These are phyloP conservation scores for Paramyrothecium sp. DNA, from an alignment of 2,329 filamentous ascomycete genomes.

Conservation along the genomic window DNA sequence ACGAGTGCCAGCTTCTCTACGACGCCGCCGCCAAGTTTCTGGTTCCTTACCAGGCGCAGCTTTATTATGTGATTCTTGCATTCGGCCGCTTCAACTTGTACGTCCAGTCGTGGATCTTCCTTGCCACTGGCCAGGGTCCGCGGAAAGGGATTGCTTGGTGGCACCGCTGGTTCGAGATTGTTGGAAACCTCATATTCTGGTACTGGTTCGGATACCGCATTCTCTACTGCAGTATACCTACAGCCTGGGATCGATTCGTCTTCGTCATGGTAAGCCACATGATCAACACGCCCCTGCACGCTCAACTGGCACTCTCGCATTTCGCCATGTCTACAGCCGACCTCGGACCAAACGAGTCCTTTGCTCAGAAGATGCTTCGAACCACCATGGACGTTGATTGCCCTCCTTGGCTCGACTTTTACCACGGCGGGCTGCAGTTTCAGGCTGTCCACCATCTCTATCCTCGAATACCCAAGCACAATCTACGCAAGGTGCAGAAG, in stretches of 20 bases:
- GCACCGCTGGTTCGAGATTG: conserved; percentile 76
- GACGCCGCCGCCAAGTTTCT: conserved; percentile 71
- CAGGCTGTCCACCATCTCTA: conserved; percentile 87
- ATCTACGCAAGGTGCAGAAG: conserved; percentile 71
- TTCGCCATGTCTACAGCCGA: conserved; percentile 93
- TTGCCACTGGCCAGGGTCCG: conserved; percentile 68
- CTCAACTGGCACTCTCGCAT: conserved; percentile 88
- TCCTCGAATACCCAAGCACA: conserved; percentile 81
- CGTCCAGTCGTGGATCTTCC: conserved; percentile 74
- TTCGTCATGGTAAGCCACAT: conserved; percentile 82
- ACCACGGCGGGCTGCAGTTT: conserved; percentile 87
- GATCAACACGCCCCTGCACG: conserved; percentile 76
- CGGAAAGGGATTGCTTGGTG: conserved; percentile 76
- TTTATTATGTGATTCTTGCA: conserved; percentile 78
- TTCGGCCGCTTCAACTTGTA: conserved; percentile 90
- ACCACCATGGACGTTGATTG: conserved; percentile 95
- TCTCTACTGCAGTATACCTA: conserved; percentile 72
- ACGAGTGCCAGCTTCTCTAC: conserved; percentile 76
- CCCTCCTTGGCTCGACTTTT: conserved; percentile 82
- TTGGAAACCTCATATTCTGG: conserved; percentile 80
- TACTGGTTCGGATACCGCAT: conserved; percentile 82
- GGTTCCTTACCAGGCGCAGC: conserved; percentile 71
- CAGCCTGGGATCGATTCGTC: conserved; percentile 64
- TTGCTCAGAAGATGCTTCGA: conserved; percentile 85
- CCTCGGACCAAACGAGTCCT: conserved; percentile 79